These are phyloP conservation scores for Auriscalpium microsporum DNA, from an alignment of 768 basidiomycete species.

Conservation along the genomic window DNA sequence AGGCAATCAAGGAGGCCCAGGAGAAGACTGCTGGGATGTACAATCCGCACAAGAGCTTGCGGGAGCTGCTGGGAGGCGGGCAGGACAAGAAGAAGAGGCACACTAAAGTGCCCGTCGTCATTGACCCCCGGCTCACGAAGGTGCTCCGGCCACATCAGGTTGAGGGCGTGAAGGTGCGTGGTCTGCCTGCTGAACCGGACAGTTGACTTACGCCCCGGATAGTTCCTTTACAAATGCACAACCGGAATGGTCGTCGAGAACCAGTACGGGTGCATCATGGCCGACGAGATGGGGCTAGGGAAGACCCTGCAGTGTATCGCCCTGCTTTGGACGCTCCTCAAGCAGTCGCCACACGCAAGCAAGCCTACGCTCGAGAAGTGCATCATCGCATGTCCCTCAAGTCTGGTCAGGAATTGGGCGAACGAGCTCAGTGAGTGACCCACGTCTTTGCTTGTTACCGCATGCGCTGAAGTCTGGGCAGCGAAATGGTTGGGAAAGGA, in stretches of 20 bases:
- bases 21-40: constrained; percentile 68
- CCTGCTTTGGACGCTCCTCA: constrained; percentile 89
- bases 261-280: constrained; percentile 97
- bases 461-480: constrained; percentile 23
- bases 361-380: constrained; percentile 92
- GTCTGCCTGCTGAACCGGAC: constrained; percentile 1
- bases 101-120: constrained; percentile 91
- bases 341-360: constrained; percentile 85
- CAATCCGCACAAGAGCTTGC: constrained; percentile 90
- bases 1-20: constrained; percentile 51
- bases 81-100: constrained; percentile 55
- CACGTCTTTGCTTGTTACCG: background rate
- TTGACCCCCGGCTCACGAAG: constrained; percentile 81
- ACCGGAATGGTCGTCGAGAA: constrained; percentile 90
- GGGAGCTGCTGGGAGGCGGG: constrained; percentile 64
- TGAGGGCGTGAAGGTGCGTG: constrained; percentile 86
- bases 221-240: constrained; percentile 95
- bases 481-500: constrained; percentile 95
- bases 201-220: constrained; percentile 1
- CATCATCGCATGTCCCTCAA: constrained; percentile 95
- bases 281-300: constrained; percentile 98
- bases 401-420: constrained; percentile 97
- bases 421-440: constrained; percentile 74
- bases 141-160: constrained; percentile 96
- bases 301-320: constrained; percentile 97